Percentiles rank a stretch among this genome's conserved stretches.
Evolutionary conservation across 306 rosid genomes (phyloP).

Genomic region (Vigna mungo): DNA sequence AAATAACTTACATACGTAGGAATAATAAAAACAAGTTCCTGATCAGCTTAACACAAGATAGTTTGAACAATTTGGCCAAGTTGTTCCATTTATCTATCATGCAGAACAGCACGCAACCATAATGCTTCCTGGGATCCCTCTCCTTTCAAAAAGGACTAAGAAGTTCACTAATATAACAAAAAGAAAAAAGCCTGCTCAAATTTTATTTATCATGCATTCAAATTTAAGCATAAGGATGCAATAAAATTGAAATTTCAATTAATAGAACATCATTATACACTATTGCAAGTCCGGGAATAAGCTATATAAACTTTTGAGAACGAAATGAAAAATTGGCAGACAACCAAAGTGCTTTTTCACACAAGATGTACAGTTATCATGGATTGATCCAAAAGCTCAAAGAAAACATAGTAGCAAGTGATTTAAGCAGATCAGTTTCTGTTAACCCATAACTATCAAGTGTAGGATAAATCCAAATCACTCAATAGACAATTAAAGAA

Average conservation of each 20-base stretch:
- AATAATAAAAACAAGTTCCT: too few species aligned
- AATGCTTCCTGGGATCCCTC: constrained; percentile 10
- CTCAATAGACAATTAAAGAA: not conserved
- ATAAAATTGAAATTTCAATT: not conserved
- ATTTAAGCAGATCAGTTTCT: constrained; percentile 7
- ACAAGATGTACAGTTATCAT: constrained; percentile 19
- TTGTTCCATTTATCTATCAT: constrained; percentile 12
- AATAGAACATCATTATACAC: not conserved
- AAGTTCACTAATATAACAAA: not conserved
- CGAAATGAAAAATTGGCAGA: not conserved
- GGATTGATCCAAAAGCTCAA: constrained; percentile 15
- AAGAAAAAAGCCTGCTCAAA: not conserved
- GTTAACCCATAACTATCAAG: constrained; percentile 6
- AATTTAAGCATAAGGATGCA: not conserved
- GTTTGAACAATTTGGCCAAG: constrained; percentile 10
- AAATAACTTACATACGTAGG: not conserved
- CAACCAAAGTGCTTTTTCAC: constrained; percentile 2
- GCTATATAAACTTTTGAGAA: constrained; percentile 1
- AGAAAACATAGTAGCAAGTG: not conserved
- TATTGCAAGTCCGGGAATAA: not conserved
- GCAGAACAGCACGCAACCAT: constrained; percentile 22
- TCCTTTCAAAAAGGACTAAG: constrained; percentile 12
- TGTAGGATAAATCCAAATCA: constrained; percentile 16
- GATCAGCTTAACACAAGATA: not conserved
- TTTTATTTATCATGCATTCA: not conserved